Evolutionary conservation across 2,329 filamentous ascomycete genomes (phyloP).

Genomic region (Alternaria dauci): DNA sequence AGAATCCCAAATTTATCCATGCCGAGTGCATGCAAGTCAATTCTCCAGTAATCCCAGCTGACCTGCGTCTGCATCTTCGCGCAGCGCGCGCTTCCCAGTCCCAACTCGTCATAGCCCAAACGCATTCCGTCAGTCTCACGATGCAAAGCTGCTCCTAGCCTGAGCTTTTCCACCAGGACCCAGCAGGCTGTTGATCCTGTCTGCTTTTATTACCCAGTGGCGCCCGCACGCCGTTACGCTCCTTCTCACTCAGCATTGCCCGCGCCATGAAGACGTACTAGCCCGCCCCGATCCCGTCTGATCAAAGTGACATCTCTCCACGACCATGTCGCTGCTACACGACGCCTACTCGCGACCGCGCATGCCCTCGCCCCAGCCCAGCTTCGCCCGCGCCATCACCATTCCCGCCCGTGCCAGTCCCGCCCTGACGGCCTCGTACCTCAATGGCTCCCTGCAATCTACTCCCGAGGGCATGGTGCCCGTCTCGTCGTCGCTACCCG

Average conservation of each 20-base stretch:
- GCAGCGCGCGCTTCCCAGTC: conserved; percentile 45
- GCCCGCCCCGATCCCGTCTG: conserved; percentile 8
- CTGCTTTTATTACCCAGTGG: conserved; percentile 38
- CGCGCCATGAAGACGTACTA: conserved; percentile 42
- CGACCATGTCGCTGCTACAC: conserved; percentile 40
- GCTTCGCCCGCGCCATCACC: conserved; percentile 45
- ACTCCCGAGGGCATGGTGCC: conserved; percentile 71
- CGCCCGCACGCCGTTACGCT: conserved; percentile 34
- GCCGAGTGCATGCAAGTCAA: conserved; percentile 30
- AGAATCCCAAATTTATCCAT: conserved; percentile 28
- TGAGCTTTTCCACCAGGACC: conserved; percentile 27
- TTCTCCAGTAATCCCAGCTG: conserved; percentile 31
- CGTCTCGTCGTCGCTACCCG: conserved; percentile 58
- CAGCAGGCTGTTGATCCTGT: conserved; percentile 41
- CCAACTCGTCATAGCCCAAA: conserved; percentile 33
- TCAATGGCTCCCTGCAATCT: conserved; percentile 70
- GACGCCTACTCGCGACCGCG: conserved; percentile 40
- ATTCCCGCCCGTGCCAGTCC: conserved; percentile 54
- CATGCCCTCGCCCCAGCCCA: conserved; percentile 46
- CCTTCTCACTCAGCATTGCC: conserved; percentile 20
- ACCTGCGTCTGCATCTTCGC: conserved; percentile 36
- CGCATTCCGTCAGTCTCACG: conserved; percentile 38
- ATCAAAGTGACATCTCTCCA: conserved; percentile 16
- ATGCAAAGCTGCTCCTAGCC: conserved; percentile 41
- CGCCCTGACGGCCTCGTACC: conserved; percentile 45